These are phyloP conservation scores for Moricandia moricandioides DNA, from an alignment of 345 rosid genomes.

Conservation along the genomic window DNA sequence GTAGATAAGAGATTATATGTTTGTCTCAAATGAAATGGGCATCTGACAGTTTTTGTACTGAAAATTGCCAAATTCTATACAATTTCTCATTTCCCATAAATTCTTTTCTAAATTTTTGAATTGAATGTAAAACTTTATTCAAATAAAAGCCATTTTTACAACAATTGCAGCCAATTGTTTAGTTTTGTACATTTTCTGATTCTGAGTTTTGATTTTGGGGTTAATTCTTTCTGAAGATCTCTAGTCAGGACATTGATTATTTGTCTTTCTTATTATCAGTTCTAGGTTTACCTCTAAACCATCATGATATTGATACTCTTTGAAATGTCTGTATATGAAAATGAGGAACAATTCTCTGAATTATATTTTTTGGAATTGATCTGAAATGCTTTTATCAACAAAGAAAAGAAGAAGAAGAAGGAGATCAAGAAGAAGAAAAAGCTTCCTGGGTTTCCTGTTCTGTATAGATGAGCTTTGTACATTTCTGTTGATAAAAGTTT, in stretches of 20 bases:
- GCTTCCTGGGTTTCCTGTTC: conserved; percentile 5
- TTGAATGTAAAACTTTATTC: not conserved
- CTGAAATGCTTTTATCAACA: not conserved
- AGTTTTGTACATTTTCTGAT: not conserved
- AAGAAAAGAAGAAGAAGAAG: not conserved
- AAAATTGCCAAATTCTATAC: not conserved
- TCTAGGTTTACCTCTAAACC: not conserved
- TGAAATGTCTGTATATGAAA: not conserved
- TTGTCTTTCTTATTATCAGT: not conserved
- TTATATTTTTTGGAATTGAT: not conserved
- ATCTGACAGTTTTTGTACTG: not conserved
- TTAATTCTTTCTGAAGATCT: not conserved
- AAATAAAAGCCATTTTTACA: not conserved
- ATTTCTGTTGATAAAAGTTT: conserved; percentile 6
- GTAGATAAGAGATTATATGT: not conserved
- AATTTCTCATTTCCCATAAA: not conserved
- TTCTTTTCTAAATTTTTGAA: not conserved
- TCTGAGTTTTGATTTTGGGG: not conserved
- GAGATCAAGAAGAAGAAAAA: too few species aligned
- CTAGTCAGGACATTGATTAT: not conserved
- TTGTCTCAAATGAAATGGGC: not conserved
- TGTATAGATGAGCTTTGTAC: not conserved
- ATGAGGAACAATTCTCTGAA: conserved; percentile 8
- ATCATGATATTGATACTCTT: not conserved
- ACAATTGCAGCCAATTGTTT: not conserved